Percentiles rank a stretch among this genome's conserved stretches.
phyloP scores from a whole-genome alignment of 2,329 filamentous ascomycete genomes.

The Penicillium hordei region DNA sequence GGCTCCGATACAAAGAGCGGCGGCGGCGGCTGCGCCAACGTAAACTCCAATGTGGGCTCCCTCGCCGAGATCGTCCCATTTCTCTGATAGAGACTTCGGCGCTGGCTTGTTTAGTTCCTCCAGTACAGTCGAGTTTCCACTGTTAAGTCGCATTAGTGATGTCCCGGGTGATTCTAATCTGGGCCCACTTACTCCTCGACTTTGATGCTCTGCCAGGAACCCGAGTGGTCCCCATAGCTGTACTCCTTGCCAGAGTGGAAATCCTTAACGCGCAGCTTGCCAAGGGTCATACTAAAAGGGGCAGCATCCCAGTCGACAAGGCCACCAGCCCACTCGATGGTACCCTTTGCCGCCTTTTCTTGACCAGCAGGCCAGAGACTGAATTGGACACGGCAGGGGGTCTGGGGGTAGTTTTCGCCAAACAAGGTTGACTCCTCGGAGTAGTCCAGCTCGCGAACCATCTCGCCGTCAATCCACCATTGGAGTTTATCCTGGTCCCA shows the following conservation, averaged over 20 bases:
- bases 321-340: constrained; percentile 69
- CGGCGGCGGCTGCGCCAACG: constrained; percentile 38
- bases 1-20: constrained; percentile 33
- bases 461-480: constrained; percentile 64
- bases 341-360: constrained; percentile 39
- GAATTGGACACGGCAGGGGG: constrained; percentile 69
- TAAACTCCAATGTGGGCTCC: constrained; percentile 52
- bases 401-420: constrained; percentile 66
- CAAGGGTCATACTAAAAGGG: constrained; percentile 73
- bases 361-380: constrained; percentile 68
- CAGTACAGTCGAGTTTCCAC: constrained; percentile 63
- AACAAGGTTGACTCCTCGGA: constrained; percentile 52
- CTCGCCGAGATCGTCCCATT: constrained; percentile 46
- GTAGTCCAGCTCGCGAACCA: constrained; percentile 62
- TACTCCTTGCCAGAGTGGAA: constrained; percentile 66
- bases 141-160: constrained; percentile 34
- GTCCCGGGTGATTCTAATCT: too few species aligned
- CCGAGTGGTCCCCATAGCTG: constrained; percentile 61
- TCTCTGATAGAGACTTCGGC: constrained; percentile 38
- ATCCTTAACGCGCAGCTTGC: constrained; percentile 58
- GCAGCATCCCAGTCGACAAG: constrained; percentile 63
- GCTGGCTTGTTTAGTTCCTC: constrained; percentile 38
- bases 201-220: constrained; percentile 66
- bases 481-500: constrained; percentile 65
- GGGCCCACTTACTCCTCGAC: constrained; percentile 44